Base-by-base conservation (phyloP, 495 filamentous ascomycete species). In the Podospora appendiculata region DNA sequence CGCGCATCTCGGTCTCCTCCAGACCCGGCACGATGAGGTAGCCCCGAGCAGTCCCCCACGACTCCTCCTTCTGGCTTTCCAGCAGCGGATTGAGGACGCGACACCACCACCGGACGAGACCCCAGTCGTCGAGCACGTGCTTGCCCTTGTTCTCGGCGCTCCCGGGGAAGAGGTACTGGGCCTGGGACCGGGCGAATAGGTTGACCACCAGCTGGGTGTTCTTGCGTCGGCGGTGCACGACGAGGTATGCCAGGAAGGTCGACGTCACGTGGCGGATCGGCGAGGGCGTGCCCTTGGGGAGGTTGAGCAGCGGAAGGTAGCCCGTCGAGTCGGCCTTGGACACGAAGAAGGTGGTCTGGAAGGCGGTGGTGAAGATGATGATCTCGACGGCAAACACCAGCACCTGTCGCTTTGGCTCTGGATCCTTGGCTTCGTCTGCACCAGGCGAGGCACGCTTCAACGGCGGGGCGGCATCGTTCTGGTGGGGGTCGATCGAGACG, bases 271-370 rank as follows among this genome's bases (percentile, higher is more conserved):
- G 70, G 62, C 82, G 80, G 32, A 96, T 74, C 0, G 88, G 81
- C 1, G 90, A 96, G 1, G 84, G 79, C 5, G 79, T 79, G 14
- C 79, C 78, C 43, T 76, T 71, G 3, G 79, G 72, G 1, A 85
- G 63, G 32, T 78, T 68, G 38, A 90, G 76, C 0, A 85, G 71
- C 61, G 86, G 75, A 25, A 96, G 69, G 58, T 88, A 92, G 44
- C 93, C 93, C 2, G 91, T 96, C 13, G 92, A 96, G 68, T 99
- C 93, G 45, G 93, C 93, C 70, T 99, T 99, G 51, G 89, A 90
- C 38, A 99, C 84, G 69, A 97, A 99, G 35, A 97, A 79, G 36
- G 85, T 95, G 5, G 86, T 94, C 34, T 87, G 79, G 68, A 82
- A 79, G 54, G 80, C 80, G 34, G 88, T 94, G 17, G 87, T 83